Percentiles rank a stretch among this genome's conserved stretches.
Evolutionary conservation across 371 early-diverging fungal species (phyloP).

Genomic region (Catenaria anguillulae): DNA sequence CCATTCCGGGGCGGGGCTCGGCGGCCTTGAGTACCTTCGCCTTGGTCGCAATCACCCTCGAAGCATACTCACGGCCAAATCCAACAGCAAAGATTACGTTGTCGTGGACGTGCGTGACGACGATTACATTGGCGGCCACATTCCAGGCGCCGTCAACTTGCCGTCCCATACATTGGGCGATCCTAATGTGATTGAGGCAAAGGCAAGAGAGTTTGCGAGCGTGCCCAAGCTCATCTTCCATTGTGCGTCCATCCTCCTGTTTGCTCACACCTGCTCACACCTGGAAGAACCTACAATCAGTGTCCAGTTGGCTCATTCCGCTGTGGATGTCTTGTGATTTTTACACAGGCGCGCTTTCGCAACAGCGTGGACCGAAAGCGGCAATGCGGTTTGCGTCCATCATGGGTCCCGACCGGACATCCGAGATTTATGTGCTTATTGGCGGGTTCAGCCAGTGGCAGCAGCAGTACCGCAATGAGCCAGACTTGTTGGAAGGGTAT

Average conservation of each 20-base stretch:
- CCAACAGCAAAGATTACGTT: conserved; percentile 45
- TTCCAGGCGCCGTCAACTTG: conserved; percentile 58
- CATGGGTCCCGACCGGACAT: neutral
- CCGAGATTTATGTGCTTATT: conserved; percentile 42
- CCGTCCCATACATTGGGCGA: conserved; percentile 45
- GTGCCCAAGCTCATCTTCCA: neutral
- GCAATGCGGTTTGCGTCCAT: conserved; percentile 32
- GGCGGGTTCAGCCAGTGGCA: conserved; percentile 65
- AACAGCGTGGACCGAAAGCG: conserved; percentile 48
- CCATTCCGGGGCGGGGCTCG: no score
- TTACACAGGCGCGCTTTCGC: neutral
- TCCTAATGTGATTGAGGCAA: conserved; percentile 51
- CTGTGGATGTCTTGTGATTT: no score
- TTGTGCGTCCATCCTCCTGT: neutral
- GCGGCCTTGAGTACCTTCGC: no score
- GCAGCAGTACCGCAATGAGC: conserved; percentile 30
- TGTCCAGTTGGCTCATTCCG: no score
- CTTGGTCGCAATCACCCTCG: no score
- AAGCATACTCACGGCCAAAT: no score
- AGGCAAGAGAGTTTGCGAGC: neutral
- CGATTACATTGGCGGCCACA: conserved; percentile 71
- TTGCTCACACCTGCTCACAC: neutral
- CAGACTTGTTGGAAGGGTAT: conserved; percentile 45
- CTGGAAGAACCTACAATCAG: neutral
- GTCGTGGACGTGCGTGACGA: conserved; percentile 67